Percentiles rank a stretch among this genome's conserved stretches.
Evolutionary conservation across 2,329 filamentous ascomycete genomes (phyloP).

Genomic region (Neofusicoccum kwambonambiense): DNA sequence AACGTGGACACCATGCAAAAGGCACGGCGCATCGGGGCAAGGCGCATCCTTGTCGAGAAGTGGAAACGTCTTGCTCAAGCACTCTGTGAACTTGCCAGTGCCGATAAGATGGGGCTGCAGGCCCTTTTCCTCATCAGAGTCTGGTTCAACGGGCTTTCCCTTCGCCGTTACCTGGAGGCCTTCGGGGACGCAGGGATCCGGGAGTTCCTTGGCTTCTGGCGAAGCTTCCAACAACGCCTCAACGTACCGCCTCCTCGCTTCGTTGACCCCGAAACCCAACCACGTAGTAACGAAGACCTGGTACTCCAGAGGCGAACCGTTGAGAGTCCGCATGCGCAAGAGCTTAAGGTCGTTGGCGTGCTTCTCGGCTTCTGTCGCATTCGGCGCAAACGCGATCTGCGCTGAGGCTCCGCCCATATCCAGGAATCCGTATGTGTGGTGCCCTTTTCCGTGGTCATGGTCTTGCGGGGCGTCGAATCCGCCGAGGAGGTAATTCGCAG

Average conservation of each 20-base stretch:
- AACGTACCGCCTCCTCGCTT: conserved; percentile 85
- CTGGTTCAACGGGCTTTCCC: conserved; percentile 59
- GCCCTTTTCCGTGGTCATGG: conserved; percentile 79
- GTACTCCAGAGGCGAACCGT: conserved; percentile 76
- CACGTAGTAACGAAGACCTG: conserved; percentile 93
- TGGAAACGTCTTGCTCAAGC: conserved; percentile 76
- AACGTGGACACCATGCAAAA: conserved; percentile 87
- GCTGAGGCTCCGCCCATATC: conserved; percentile 98
- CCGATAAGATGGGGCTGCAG: conserved; percentile 65
- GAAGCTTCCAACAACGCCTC: conserved; percentile 69
- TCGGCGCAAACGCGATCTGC: conserved; percentile 96
- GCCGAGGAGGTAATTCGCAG: conserved; percentile 90
- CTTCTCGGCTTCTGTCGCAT: conserved; percentile 82
- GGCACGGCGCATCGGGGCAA: conserved; percentile 78
- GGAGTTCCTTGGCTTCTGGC: conserved; percentile 64
- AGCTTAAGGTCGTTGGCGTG: conserved; percentile 88
- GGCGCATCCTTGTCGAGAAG: conserved; percentile 85
- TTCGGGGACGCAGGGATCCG: conserved; percentile 85
- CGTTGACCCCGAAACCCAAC: conserved; percentile 95
- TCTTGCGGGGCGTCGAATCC: conserved; percentile 77
- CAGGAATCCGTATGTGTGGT: conserved; percentile 94
- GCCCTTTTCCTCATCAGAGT: conserved; percentile 40
- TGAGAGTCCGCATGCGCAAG: conserved; percentile 77
- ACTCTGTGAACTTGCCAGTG: conserved; percentile 84
- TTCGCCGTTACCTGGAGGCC: conserved; percentile 72